Conservation (phyloP, 163 green algal species). For the Coccomyxa subellipsoidea region DNA sequence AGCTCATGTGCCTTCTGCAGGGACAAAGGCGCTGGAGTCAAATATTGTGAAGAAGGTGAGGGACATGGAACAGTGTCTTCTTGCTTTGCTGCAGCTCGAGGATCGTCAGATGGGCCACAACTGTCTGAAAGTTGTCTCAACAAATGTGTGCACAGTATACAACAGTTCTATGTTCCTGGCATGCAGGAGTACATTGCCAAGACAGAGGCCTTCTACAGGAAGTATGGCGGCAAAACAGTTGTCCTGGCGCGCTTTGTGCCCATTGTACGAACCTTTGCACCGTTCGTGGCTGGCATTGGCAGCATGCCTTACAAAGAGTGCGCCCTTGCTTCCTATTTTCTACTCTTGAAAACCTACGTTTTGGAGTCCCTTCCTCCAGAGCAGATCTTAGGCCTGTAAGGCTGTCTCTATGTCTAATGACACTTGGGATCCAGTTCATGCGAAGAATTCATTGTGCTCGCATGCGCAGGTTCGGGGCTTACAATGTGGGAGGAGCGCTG, state of each 20-base stretch:
- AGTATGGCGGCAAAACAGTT: slow-evolving; percentile 85
- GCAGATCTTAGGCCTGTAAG: too few species aligned
- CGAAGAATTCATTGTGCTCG: too few species aligned
- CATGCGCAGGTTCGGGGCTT: slow-evolving; percentile 50
- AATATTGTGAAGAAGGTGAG: slow-evolving; percentile 5
- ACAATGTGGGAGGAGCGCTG: slow-evolving; percentile 79
- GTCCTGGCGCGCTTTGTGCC: slow-evolving; percentile 90
- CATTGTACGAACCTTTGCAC: slow-evolving; percentile 92
- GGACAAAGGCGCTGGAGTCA: slow-evolving; percentile 37
- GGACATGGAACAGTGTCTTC: too few species aligned
- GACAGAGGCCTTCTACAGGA: slow-evolving; percentile 74
- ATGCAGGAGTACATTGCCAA: slow-evolving; percentile 67
- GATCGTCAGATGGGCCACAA: not conserved
- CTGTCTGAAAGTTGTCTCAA: not conserved
- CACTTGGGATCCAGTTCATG: too few species aligned
- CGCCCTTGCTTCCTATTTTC: slow-evolving; percentile 6
- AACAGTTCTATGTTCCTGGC: slow-evolving; percentile 16
- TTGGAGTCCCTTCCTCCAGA: too few species aligned
- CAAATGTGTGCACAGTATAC: not conserved
- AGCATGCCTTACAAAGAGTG: slow-evolving; percentile 38
- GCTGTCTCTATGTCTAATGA: too few species aligned
- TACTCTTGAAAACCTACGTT: too few species aligned
- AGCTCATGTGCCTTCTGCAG: slow-evolving; percentile 1
- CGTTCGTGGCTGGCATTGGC: slow-evolving; percentile 80
- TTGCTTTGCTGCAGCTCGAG: too few species aligned